Conservation (phyloP, 768 basidiomycete genomes). For the Amanita rimosa region DNA sequence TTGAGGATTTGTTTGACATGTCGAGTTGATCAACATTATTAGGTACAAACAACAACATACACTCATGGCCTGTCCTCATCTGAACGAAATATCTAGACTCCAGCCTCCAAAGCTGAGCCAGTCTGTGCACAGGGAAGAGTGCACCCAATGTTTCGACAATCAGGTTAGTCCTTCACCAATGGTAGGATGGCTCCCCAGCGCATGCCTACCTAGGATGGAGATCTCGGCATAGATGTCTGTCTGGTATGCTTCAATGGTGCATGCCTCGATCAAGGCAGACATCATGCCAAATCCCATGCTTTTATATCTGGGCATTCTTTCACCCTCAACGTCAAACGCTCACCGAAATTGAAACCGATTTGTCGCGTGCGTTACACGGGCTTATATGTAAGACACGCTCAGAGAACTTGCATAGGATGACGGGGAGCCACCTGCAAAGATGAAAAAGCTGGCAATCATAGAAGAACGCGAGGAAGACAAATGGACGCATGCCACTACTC, state of each 20-base stretch:
- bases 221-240: constrained; percentile 77
- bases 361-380: too few relatives aligned
- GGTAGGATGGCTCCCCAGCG: too few relatives aligned
- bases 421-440: constrained; percentile 80
- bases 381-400: too few relatives aligned
- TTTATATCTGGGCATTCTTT: constrained; percentile 64
- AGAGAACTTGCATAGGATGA: constrained; percentile 28
- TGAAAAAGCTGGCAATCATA: constrained; percentile 78
- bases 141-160: constrained; percentile 93
- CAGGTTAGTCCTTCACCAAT: constrained; percentile 51
- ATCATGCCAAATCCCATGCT: constrained; percentile 48
- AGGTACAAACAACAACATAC: too few relatives aligned
- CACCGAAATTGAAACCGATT: constrained; percentile 40
- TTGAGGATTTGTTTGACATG: too few relatives aligned
- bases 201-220: too few relatives aligned
- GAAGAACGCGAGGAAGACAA: constrained; percentile 86
- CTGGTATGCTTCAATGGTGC: constrained; percentile 91
- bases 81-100: constrained; percentile 34
- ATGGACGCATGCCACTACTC: constrained; percentile 52
- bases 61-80: constrained; percentile 23
- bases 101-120: constrained; percentile 53
- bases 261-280: constrained; percentile 61
- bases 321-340: constrained; percentile 73
- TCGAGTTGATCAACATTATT: too few relatives aligned
- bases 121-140: constrained; percentile 83